These are phyloP conservation scores for Xerocomellus intermedius DNA, from an alignment of 768 basidiomycete species.

Conservation along the genomic window DNA sequence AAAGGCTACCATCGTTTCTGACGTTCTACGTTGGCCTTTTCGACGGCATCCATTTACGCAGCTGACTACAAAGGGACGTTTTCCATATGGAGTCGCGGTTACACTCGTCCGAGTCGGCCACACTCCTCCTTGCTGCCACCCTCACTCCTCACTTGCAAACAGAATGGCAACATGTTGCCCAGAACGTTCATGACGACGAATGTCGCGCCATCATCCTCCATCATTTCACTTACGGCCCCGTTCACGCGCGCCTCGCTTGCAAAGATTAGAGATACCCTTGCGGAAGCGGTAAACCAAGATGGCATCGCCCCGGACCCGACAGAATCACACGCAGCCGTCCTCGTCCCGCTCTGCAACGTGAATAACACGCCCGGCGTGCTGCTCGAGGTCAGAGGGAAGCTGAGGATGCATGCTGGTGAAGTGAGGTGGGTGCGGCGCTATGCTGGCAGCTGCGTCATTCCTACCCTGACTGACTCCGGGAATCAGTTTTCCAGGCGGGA, in stretches of 20 bases:
- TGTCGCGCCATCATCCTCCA: constrained; percentile 11
- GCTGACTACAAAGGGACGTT: neutral
- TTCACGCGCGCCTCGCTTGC: constrained; percentile 37
- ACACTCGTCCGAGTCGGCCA: too few relatives aligned
- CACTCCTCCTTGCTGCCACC: too few relatives aligned
- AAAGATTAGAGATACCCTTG: constrained; percentile 31
- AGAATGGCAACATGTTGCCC: constrained; percentile 28
- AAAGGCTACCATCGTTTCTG: constrained; percentile 62
- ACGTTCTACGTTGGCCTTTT: constrained; percentile 69
- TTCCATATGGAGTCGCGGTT: constrained; percentile 5
- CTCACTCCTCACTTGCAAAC: neutral
- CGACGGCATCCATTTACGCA: constrained; percentile 77
- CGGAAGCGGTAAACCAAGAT: constrained; percentile 10
- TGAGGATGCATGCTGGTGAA: constrained; percentile 77
- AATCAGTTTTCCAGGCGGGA: constrained; percentile 72
- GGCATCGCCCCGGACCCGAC: constrained; percentile 17
- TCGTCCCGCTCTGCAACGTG: constrained; percentile 79
- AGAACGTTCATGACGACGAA: constrained; percentile 22
- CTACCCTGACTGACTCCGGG: neutral
- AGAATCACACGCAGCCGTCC: constrained; percentile 60
- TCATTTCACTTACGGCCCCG: constrained; percentile 35
- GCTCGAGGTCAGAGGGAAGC: constrained; percentile 64
- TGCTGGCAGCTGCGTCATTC: neutral
- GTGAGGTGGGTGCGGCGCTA: constrained; percentile 53
- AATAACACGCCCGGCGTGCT: constrained; percentile 62